Conservation (phyloP, 345 rosid genomes). For the Eucalyptus tenuipes region DNA sequence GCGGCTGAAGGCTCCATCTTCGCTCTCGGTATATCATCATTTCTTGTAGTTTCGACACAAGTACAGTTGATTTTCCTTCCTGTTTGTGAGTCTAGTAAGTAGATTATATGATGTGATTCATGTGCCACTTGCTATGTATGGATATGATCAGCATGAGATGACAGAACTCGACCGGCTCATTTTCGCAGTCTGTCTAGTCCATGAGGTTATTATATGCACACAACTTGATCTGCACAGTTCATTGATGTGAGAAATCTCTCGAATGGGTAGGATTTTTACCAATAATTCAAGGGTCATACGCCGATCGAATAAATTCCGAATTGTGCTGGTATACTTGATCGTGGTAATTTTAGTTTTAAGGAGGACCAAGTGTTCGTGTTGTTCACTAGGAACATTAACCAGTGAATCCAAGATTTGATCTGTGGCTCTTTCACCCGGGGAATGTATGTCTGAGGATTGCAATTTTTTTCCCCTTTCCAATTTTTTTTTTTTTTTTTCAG, state of each 20-base stretch:
- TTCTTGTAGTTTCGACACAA: background rate
- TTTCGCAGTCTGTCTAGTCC: background rate
- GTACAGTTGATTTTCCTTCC: background rate
- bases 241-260: background rate
- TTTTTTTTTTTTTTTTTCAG: background rate
- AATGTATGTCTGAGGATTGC: background rate
- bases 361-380: background rate
- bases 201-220: background rate
- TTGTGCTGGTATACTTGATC: background rate
- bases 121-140: background rate
- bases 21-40: conserved; percentile 35
- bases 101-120: background rate
- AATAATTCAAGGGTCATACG: background rate
- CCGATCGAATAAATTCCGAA: background rate
- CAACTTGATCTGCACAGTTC: background rate
- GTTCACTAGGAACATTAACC: background rate
- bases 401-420: background rate
- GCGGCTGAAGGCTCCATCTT: conserved; percentile 79
- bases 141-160: background rate
- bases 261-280: background rate
- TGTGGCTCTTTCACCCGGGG: background rate
- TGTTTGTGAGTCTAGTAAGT: background rate
- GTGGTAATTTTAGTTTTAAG: background rate
- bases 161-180: background rate
- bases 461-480: background rate